Conservation (phyloP, 768 basidiomycete genomes). For the Pilatotrama ljubarskyi region DNA sequence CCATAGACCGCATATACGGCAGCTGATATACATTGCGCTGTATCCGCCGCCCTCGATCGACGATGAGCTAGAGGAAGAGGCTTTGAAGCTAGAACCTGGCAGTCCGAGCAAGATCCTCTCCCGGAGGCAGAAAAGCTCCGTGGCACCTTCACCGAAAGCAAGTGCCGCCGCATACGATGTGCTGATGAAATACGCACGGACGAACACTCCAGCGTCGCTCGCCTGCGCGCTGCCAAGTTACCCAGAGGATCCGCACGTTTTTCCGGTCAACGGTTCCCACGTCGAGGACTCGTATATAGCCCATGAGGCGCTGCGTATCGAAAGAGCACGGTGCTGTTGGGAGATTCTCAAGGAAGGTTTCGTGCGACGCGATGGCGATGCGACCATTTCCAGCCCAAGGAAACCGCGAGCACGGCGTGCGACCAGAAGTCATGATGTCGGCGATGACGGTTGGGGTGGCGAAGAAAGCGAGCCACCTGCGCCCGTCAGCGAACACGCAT, state of each 20-base stretch:
- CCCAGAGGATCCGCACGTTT: conserved; percentile 13
- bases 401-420: conserved; percentile 5
- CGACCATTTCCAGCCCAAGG: conserved; percentile 2
- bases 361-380: conserved; percentile 37
- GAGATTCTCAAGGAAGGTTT: conserved; percentile 57
- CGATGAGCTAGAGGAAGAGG: conserved; percentile 27
- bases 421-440: neutral
- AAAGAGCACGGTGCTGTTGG: conserved; percentile 60
- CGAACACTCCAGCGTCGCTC: conserved; percentile 56
- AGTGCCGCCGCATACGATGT: conserved; percentile 53
- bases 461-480: conserved; percentile 28
- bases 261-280: conserved; percentile 31
- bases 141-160: conserved; percentile 46
- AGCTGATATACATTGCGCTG: conserved; percentile 70
- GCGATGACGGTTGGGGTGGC: conserved; percentile 21
- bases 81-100: conserved; percentile 22
- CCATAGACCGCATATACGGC: conserved; percentile 60
- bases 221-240: conserved; percentile 57
- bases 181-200: conserved; percentile 54
- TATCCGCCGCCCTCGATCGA: conserved; percentile 45
- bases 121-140: conserved; percentile 39
- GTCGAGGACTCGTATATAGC: conserved; percentile 59
- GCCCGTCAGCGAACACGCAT: conserved; percentile 60
- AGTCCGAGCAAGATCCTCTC: conserved; percentile 37
- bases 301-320: conserved; percentile 53